A percentile compares a stretch with the other conserved stretches of the same genome.
phyloP scores from a whole-genome alignment of 2,329 filamentous ascomycete species.

The Ramularia collo-cygni region DNA sequence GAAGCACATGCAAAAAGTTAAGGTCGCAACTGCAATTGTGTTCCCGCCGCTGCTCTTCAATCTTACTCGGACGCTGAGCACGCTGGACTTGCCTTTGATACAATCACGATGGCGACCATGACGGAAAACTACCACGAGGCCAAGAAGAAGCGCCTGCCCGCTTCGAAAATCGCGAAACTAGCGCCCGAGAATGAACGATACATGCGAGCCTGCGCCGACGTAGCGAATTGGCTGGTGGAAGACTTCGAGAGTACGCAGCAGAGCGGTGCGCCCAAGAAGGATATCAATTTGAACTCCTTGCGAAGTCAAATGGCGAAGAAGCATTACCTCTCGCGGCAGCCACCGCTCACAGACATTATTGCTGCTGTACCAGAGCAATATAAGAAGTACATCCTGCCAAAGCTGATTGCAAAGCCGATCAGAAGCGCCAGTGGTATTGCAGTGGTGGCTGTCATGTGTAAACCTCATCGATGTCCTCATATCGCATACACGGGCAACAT shows the following conservation, averaged over 20 bases:
- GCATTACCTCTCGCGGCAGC: slow-evolving; percentile 79
- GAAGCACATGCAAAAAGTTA: not conserved
- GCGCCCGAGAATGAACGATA: slow-evolving; percentile 92
- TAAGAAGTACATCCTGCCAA: slow-evolving; percentile 97
- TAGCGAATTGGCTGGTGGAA: slow-evolving; percentile 87
- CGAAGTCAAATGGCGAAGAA: slow-evolving; percentile 87
- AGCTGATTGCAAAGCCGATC: slow-evolving; percentile 94
- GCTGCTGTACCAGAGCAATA: slow-evolving; percentile 98
- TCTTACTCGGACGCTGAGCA: not conserved
- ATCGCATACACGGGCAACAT: slow-evolving; percentile 99
- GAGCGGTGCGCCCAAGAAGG: slow-evolving; percentile 64
- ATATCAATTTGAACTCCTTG: slow-evolving; percentile 87
- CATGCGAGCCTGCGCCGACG: slow-evolving; percentile 89
- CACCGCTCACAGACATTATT: slow-evolving; percentile 92
- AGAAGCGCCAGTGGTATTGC: slow-evolving; percentile 93
- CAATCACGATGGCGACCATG: slow-evolving; percentile 53
- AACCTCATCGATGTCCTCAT: slow-evolving; percentile 93
- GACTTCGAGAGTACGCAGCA: slow-evolving; percentile 81
- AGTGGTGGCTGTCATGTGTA: slow-evolving; percentile 99
- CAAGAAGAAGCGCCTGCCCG: slow-evolving; percentile 51
- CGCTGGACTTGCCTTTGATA: not conserved
- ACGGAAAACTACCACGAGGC: slow-evolving; percentile 49
- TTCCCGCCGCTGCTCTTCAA: not conserved
- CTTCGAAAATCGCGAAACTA: slow-evolving; percentile 51
- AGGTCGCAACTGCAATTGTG: not conserved